Conservation (phyloP, 805 yeast genomes). For the Metschnikowia matae region DNA sequence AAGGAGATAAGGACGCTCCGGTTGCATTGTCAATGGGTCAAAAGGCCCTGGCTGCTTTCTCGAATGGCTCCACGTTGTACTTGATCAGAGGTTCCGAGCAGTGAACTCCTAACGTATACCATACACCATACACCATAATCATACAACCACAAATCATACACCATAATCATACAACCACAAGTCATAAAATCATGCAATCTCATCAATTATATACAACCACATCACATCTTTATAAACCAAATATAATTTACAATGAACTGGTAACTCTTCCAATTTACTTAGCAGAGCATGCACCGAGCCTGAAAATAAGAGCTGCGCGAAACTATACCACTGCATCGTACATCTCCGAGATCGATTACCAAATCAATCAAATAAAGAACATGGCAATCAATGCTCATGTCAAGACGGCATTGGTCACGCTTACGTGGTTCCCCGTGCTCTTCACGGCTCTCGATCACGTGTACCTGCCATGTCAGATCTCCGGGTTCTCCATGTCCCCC, state of each 20-base stretch:
- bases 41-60: constrained; percentile 38
- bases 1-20: constrained; percentile 28
- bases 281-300: too few relatives aligned
- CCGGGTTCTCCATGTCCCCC: constrained; percentile 87
- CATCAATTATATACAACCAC: too few relatives aligned
- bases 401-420: constrained; percentile 25
- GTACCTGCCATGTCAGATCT: constrained; percentile 66
- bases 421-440: constrained; percentile 75
- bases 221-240: too few relatives aligned
- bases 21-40: constrained; percentile 27
- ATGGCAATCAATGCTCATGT: constrained; percentile 11
- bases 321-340: not conserved
- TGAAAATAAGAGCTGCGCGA: not conserved
- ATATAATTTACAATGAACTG: too few relatives aligned
- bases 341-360: too few relatives aligned
- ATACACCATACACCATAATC: too few relatives aligned
- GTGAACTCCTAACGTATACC: not conserved
- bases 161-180: too few relatives aligned
- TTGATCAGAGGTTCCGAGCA: constrained; percentile 45
- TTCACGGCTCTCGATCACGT: constrained; percentile 66
- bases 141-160: too few relatives aligned
- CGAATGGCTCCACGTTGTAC: constrained; percentile 49
- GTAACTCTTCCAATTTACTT: too few relatives aligned
- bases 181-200: too few relatives aligned
- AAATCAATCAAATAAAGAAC: too few relatives aligned